Conservation (phyloP, 2,329 filamentous ascomycete species). For the Penicillium sp. region DNA sequence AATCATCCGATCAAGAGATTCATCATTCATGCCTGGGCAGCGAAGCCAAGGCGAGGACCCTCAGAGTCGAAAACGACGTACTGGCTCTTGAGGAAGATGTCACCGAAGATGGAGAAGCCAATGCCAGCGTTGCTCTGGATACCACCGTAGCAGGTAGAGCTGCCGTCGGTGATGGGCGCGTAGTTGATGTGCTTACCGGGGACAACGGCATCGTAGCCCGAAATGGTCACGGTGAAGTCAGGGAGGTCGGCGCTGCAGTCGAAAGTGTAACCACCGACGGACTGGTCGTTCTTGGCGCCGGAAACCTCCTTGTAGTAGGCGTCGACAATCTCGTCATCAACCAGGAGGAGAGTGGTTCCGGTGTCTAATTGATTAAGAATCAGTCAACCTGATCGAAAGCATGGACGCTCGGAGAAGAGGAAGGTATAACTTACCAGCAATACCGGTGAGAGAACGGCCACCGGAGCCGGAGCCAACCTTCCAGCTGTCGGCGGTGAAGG, state of each 20-base stretch:
- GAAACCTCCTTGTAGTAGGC: conserved; percentile 59
- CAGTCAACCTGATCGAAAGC: not conserved
- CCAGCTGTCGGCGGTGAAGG: conserved; percentile 56
- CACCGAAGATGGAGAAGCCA: conserved; percentile 67
- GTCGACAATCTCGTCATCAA: conserved; percentile 52
- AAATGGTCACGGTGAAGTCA: conserved; percentile 53
- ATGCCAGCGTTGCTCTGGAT: conserved; percentile 63
- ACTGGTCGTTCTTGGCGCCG: conserved; percentile 48
- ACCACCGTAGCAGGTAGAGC: conserved; percentile 65
- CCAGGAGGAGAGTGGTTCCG: conserved; percentile 63
- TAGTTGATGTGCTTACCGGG: conserved; percentile 57
- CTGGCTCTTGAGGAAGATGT: conserved; percentile 73
- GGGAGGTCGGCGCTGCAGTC: conserved; percentile 51
- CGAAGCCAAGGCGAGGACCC: conserved; percentile 49
- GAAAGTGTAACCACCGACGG: conserved; percentile 55
- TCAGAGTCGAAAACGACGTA: conserved; percentile 67
- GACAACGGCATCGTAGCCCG: conserved; percentile 48
- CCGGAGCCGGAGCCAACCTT: conserved; percentile 48
- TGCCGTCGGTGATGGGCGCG: conserved; percentile 40
- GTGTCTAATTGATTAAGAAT: conserved; percentile 51
- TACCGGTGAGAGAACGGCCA: conserved; percentile 47
- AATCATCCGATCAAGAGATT: not conserved
- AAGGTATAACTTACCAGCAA: conserved; percentile 45
- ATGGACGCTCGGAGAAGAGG: not conserved
- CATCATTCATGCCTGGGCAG: conserved; percentile 36